These are phyloP conservation scores for Ogataea sp. DNA, from an alignment of 805 yeast genomes.

Conservation along the genomic window DNA sequence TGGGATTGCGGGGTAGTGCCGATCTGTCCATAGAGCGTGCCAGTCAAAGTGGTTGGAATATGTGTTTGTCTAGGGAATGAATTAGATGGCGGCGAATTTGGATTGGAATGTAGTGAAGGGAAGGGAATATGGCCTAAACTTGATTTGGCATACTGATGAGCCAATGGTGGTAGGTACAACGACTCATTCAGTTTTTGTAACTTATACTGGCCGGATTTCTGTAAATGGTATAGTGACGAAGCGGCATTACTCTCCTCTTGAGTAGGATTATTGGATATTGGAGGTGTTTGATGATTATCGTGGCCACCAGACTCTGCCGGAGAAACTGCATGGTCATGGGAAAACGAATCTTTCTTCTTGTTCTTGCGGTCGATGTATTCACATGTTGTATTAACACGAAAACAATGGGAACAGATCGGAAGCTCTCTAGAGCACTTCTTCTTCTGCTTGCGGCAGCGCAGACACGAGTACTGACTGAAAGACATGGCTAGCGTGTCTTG, in stretches of 20 bases:
- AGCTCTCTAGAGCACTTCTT: conserved; percentile 33
- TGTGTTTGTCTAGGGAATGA: not conserved
- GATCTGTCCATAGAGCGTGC: too few species aligned
- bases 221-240: conserved; percentile 8
- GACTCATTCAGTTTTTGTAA: not conserved
- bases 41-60: not conserved
- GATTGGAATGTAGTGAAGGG: not conserved
- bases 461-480: conserved; percentile 19
- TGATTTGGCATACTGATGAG: conserved; percentile 1
- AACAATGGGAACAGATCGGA: conserved; percentile 32
- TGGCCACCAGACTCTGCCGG: too few species aligned
- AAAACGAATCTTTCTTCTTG: not conserved
- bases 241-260: conserved; percentile 9
- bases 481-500: too few species aligned
- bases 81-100: not conserved
- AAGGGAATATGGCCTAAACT: not conserved
- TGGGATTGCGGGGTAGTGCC: not conserved
- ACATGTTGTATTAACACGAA: conserved; percentile 25
- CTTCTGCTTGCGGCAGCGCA: conserved; percentile 33
- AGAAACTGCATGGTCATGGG: not conserved
- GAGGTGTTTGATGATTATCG: not conserved
- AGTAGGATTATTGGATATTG: not conserved
- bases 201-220: conserved; percentile 2
- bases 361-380: conserved; percentile 27
- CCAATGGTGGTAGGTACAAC: conserved; percentile 2